Percentiles rank a stretch among this genome's conserved stretches.
Conservation (phyloP, 495 filamentous ascomycete species). For the Aspergillus cristatus region DNA sequence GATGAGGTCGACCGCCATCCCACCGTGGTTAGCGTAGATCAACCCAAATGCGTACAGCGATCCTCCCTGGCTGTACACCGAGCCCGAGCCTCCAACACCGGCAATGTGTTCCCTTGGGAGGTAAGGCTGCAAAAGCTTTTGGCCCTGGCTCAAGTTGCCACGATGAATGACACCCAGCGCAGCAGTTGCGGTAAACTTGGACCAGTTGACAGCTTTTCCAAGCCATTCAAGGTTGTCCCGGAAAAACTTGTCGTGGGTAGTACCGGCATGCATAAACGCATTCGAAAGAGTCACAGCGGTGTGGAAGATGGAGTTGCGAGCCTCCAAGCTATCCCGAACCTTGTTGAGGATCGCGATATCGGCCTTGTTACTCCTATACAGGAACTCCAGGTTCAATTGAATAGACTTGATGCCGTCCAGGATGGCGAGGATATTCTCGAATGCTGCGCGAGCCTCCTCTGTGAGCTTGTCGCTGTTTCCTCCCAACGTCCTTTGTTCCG, state of each 20-base stretch:
- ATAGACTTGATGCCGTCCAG: constrained; percentile 86
- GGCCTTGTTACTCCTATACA: constrained; percentile 88
- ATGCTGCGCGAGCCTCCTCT: constrained; percentile 48
- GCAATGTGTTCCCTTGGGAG: constrained; percentile 62
- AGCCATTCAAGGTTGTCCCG: constrained; percentile 97
- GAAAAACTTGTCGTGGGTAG: constrained; percentile 95
- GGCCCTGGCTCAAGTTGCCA: constrained; percentile 85
- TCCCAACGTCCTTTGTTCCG: constrained; percentile 22
- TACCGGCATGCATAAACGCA: constrained; percentile 99
- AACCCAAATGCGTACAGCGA: constrained; percentile 91
- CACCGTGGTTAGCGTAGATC: constrained; percentile 96
- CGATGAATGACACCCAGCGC: constrained; percentile 94
- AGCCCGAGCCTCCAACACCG: constrained; percentile 58
- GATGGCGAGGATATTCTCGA: constrained; percentile 73
- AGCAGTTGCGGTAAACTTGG: constrained; percentile 97
- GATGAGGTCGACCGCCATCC: constrained; percentile 82
- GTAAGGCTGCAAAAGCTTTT: constrained; percentile 90
- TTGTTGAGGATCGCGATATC: constrained; percentile 88
- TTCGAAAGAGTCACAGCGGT: constrained; percentile 94
- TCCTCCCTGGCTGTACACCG: constrained; percentile 91
- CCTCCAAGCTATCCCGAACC: constrained; percentile 88
- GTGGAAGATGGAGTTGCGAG: constrained; percentile 96
- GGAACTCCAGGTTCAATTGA: constrained; percentile 88
- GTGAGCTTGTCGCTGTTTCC: constrained; percentile 35
- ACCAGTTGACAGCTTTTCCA: constrained; percentile 98